Evolutionary conservation across 2,329 filamentous ascomycete genomes (phyloP), one percentile per base, ranked within the genome.

Genomic region (Claviceps digitariae): DNA sequence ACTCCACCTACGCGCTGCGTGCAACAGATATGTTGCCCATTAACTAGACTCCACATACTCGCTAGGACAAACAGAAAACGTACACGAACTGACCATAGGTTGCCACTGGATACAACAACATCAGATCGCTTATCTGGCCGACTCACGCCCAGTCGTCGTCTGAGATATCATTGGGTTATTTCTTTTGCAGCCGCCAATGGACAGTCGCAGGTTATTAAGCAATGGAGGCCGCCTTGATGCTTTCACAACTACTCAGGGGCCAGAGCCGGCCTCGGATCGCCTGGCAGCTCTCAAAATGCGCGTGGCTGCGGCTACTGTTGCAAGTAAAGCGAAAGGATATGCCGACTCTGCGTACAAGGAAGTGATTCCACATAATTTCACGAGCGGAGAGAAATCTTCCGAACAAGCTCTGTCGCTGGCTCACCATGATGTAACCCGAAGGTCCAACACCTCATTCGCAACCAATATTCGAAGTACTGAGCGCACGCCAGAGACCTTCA

Each of bases 231-330:
- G 75, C 48, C 75, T 76, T 60, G 79, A 83, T 67, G 63, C 68
- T 44, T 66, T 73, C 5, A 77, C 75, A 25, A 72, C 78, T 56
- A 68, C 83, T 34, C 74, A 79, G 63, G 76, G 82, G 61, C 61
- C 75, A 48, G 72, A 81, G 58, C 75, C 78, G 20, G 73, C 79
- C 57, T 75, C 83, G 63, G 76, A 88, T 68, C 75, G 80, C 58
- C 74, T 91, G 58, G 88, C 87, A 48, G 84, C 86, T 45, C 77
- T 94, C 64, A 90, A 86, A 67, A 87, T 87, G 25, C 79, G 87
- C 60, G 85, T 93, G 13, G 85, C 86, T 48, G 86, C 86, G 50
- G 86, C 87, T 52, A 85, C 87, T 48, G 79, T 73, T 57, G 71
- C 72, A 21, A 76, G 68, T 57, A 84, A 74, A 59, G 72, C 74